Conservation (phyloP, 305 asterid genomes). For the Plantago coronopus region DNA sequence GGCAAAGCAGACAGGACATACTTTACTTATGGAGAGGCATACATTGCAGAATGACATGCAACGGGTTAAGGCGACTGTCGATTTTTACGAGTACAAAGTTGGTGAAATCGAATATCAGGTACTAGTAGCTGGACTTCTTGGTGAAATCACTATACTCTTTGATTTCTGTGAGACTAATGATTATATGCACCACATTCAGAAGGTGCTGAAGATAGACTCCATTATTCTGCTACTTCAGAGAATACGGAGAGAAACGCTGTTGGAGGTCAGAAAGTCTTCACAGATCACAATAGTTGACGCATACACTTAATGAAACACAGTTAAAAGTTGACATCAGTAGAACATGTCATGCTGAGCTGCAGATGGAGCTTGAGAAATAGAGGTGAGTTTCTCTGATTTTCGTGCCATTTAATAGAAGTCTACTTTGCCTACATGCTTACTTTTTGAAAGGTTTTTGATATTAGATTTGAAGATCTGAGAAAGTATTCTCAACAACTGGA, state of each 20-base stretch:
- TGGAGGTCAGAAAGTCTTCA: slow-evolving; percentile 57
- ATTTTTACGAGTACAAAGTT: no score
- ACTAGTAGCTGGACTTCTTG: no score
- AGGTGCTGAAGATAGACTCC: no score
- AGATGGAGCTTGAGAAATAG: slow-evolving; percentile 82
- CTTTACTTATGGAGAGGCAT: no score
- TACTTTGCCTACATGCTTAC: slow-evolving; percentile 19
- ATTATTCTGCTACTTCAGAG: no score
- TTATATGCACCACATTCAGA: no score
- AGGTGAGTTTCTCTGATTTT: slow-evolving; percentile 40
- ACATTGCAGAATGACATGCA: no score
- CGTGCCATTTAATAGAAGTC: neutral
- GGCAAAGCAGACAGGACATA: no score
- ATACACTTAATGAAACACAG: slow-evolving; percentile 65
- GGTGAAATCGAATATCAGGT: no score
- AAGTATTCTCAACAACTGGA: slow-evolving; percentile 56
- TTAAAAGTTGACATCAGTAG: slow-evolving; percentile 63
- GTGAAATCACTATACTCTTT: no score
- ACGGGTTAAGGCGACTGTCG: no score
- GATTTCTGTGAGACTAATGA: no score
- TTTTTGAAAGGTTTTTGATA: slow-evolving; percentile 11
- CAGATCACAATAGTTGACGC: slow-evolving; percentile 44
- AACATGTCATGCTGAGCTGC: slow-evolving; percentile 55
- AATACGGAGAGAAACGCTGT: slow-evolving; percentile 53
- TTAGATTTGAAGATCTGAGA: slow-evolving; percentile 72